phyloP scores from a whole-genome alignment of 2,329 filamentous ascomycete genomes.

The Neofusicoccum parvum region DNA sequence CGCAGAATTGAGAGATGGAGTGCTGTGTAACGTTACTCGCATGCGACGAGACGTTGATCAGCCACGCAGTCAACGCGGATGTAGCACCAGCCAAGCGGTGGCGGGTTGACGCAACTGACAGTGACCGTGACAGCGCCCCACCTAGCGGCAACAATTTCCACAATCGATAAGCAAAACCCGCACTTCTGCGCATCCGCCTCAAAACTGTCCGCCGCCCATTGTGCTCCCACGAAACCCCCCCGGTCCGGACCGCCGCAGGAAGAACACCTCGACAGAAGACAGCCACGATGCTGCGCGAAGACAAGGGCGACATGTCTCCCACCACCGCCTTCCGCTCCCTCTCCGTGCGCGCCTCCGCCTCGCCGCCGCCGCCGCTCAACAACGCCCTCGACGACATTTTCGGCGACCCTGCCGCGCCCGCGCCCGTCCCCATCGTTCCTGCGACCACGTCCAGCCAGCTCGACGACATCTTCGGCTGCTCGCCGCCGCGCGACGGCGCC shows the following conservation, averaged over 20 bases:
- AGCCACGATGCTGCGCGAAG: constrained; percentile 18
- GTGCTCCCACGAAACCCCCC: background rate
- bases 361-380: constrained; percentile 2
- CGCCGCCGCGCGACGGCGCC: constrained; percentile 4
- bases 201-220: background rate
- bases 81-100: too few relatives aligned
- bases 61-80: too few relatives aligned
- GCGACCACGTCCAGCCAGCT: constrained; percentile 33
- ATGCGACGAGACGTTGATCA: too few relatives aligned
- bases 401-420: constrained; percentile 22
- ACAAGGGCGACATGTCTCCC: constrained; percentile 7
- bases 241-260: background rate
- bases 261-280: background rate
- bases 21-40: too few relatives aligned
- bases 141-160: too few relatives aligned
- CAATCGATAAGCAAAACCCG: too few relatives aligned
- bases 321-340: constrained; percentile 14
- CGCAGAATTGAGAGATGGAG: too few relatives aligned
- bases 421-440: background rate
- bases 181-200: too few relatives aligned
- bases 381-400: constrained; percentile 21
- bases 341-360: background rate
- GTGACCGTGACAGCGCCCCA: too few relatives aligned
- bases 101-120: too few relatives aligned
- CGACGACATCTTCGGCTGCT: constrained; percentile 52